Conservation (phyloP, 805 yeast species). For the Ogataea pignaliae region DNA sequence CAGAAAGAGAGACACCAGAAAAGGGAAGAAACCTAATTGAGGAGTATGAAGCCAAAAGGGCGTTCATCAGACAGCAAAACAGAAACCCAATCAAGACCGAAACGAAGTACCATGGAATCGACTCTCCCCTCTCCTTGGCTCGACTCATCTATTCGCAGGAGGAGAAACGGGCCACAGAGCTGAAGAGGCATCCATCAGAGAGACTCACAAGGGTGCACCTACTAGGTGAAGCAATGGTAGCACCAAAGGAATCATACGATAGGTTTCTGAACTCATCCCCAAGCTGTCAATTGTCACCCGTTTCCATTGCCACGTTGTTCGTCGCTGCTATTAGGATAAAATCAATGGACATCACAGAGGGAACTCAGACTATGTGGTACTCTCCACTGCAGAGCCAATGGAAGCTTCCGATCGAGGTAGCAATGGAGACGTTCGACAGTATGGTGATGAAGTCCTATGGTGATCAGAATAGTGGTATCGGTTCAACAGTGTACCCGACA, state of each 20-base stretch:
- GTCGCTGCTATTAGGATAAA: constrained; percentile 38
- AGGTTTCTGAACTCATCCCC: constrained; percentile 21
- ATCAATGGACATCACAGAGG: too few species aligned
- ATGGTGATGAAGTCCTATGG: constrained; percentile 33
- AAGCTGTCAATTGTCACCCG: constrained; percentile 16
- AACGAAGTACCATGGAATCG: not conserved
- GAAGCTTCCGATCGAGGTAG: constrained; percentile 49
- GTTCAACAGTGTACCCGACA: constrained; percentile 37
- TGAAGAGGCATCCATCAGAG: too few species aligned
- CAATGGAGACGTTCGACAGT: constrained; percentile 50
- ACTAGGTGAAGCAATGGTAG: constrained; percentile 31
- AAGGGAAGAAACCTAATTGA: constrained; percentile 10
- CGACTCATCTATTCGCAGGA: constrained; percentile 15
- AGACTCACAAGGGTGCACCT: constrained; percentile 21
- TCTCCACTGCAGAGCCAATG: too few species aligned
- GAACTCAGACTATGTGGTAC: too few species aligned
- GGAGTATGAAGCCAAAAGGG: constrained; percentile 7
- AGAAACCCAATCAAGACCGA: not conserved
- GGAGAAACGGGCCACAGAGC: not conserved
- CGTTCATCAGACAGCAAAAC: not conserved
- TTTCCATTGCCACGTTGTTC: constrained; percentile 42
- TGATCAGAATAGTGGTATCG: constrained; percentile 20
- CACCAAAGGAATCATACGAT: constrained; percentile 28
- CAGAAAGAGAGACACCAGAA: constrained; percentile 7
- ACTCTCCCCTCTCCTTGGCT: constrained; percentile 16